Evolutionary conservation across 108 stramenopile species (phyloP), one percentile per base, ranked within the genome.

Genomic region (Aurantiochytrium sp.): DNA sequence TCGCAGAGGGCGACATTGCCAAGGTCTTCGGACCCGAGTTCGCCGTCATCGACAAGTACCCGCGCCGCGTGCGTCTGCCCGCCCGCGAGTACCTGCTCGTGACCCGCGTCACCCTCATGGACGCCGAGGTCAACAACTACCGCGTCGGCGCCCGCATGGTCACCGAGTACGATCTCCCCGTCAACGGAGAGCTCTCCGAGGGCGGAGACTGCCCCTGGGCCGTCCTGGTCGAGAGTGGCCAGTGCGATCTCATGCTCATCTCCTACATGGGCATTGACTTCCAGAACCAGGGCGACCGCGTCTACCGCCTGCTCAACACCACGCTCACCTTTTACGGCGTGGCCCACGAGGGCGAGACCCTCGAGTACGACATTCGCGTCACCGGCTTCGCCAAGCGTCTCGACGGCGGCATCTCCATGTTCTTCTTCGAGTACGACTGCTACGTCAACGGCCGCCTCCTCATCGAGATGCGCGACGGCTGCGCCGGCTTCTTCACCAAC

Each of bases 381-480:
- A 69, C 64, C 64, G 64, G 64, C 64, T 69, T 69, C 64, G 64
- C 64, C 64, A 69, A 69, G 64, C 64, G 64, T 18, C 64, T 69
- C 4, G 64, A 69, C 64, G 64, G 64, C 42, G 64, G 42, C 64
- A 69, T 69, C 64, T 69, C 64, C 64, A 69, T 69, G 64, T 69
- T 69, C 64, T 69, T 69, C 64, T 69, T 69, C 64, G 64, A 69
- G 64, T 69, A 69, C 64, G 64, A 69, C 64, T 69, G 64, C 64
- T 69, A 69, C 64, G 64, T 69, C 64, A 69, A 69, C 64, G 64
- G 64, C 64, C 64, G 64, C 42, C 64, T 69, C 64, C 64, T 69
- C 64, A 69, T 69, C 64, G 64, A 69, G 64, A 69, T 69, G 64
- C 64, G 64, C 64, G 64, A 69, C 5, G 64, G 64, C 64, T 69